A percentile compares a stretch with the other conserved stretches of the same genome.
phyloP scores from a whole-genome alignment of 2,329 filamentous ascomycete species.

The Alternaria burnsii region DNA sequence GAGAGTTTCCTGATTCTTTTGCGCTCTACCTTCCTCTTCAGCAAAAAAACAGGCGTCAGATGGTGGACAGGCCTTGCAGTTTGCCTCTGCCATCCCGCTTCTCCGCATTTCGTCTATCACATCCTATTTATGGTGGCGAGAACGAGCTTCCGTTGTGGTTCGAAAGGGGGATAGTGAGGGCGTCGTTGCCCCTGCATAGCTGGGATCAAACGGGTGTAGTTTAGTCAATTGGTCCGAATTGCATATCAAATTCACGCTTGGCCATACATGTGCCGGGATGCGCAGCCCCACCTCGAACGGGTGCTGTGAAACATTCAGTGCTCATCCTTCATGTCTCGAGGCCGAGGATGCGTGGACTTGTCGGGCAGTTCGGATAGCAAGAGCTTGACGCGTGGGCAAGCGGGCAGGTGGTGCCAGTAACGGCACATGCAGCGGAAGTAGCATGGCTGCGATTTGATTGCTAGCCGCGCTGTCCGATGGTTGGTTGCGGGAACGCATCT shows the following conservation, averaged over 20 bases:
- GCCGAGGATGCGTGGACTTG: conserved; percentile 9
- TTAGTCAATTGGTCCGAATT: conserved; percentile 34
- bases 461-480: conserved; percentile 24
- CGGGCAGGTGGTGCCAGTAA: neutral
- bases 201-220: conserved; percentile 24
- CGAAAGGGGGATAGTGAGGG: conserved; percentile 31
- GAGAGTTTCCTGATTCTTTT: neutral
- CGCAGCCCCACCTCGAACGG: conserved; percentile 32
- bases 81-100: conserved; percentile 36
- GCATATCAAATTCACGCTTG: conserved; percentile 39
- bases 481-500: conserved; percentile 8
- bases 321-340: conserved; percentile 37
- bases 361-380: conserved; percentile 10
- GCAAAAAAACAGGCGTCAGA: conserved; percentile 3
- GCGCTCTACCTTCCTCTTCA: neutral
- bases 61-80: conserved; percentile 9
- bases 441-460: conserved; percentile 10
- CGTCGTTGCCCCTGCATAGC: conserved; percentile 41
- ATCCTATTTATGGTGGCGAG: conserved; percentile 48
- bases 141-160: conserved; percentile 31
- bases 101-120: conserved; percentile 48
- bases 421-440: conserved; percentile 2
- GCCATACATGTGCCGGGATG: conserved; percentile 19
- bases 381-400: neutral
- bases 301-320: conserved; percentile 39